Percentiles rank a stretch among this genome's conserved stretches.
phyloP scores from a whole-genome alignment of 176 grass and related monocot genomes.

The Oryza glaberrima region DNA sequence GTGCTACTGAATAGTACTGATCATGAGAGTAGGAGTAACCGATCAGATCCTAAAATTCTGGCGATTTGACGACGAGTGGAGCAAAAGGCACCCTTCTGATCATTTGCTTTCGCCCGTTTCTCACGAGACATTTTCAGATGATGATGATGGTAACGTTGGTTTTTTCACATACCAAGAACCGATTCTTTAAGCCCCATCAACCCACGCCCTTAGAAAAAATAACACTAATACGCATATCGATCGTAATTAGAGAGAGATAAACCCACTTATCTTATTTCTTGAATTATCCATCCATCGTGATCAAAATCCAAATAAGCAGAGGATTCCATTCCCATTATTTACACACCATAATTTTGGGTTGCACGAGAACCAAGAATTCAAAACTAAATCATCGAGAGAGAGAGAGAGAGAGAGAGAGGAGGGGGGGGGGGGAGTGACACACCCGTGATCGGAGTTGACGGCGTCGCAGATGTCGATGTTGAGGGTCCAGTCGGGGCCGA shows the following conservation, averaged over 20 bases:
- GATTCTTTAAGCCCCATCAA: not conserved
- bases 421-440: not conserved
- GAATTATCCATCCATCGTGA: not conserved
- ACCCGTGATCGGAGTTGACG: slow-evolving; percentile 76
- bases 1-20: not conserved
- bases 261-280: no score
- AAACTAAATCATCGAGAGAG: not conserved
- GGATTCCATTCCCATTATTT: not conserved
- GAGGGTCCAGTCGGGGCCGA: slow-evolving; percentile 86
- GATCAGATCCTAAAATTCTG: not conserved
- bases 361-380: slow-evolving; percentile 27
- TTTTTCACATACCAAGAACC: no score
- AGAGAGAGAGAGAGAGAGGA: not conserved
- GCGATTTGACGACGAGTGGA: not conserved
- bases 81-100: not conserved
- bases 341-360: not conserved
- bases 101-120: not conserved
- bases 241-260: not conserved
- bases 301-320: not conserved
- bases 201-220: no score
- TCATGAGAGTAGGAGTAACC: not conserved
- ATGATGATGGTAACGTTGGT: no score
- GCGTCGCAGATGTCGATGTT: slow-evolving; percentile 95
- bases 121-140: no score
- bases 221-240: not conserved